Evolutionary conservation across 2,329 filamentous ascomycete species (phyloP), one percentile per base, ranked within the genome.

Genomic region (Polychaeton citri): DNA sequence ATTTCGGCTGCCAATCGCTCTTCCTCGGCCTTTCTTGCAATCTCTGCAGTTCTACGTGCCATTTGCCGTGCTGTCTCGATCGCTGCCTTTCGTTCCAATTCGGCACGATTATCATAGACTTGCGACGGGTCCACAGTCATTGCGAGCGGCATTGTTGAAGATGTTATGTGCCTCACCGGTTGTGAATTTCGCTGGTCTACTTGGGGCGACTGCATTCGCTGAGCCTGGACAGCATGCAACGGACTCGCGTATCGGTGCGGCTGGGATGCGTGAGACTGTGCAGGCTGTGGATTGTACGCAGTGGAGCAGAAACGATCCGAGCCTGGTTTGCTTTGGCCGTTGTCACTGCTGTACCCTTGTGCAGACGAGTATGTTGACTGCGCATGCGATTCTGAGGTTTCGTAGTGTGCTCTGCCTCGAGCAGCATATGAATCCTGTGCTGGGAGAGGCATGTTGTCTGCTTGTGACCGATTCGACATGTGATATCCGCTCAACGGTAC

Each of bases 71-170:
- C 54, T 2, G 48, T 49, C 34, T 55, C 52, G 26, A 48, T 45
- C 17, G 44, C 43, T 3, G 49, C 51, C 44, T 63, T 60, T 24
- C 65, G 54, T 40, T 66, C 60, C 34, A 66, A 61, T 39, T 67
- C 63, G 3, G 63, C 63, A 52, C 64, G 69, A 2, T 66, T 66
- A 39, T 72, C 66, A 40, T 72, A 72, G 2, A 72, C 65, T 32
- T 67, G 64, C 32, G 58, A 67, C 2, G 69, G 69, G 48, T 72
- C 65, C 15, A 72, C 65, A 2, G 68, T 71, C 3, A 51, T 59
- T 4, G 61, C 58, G 15, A 55, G 42, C 35, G 59, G 38, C 36
- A 50, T 48, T 6, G 49, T 49, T 12, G 53, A 51, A 9, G 41
- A 43, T 37, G 46, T 51, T 19, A 43, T 35, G 33, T 51, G 51